Base-by-base conservation (phyloP, 1,139 yeast genomes). In the Barnettozyma hawaiiensis region DNA sequence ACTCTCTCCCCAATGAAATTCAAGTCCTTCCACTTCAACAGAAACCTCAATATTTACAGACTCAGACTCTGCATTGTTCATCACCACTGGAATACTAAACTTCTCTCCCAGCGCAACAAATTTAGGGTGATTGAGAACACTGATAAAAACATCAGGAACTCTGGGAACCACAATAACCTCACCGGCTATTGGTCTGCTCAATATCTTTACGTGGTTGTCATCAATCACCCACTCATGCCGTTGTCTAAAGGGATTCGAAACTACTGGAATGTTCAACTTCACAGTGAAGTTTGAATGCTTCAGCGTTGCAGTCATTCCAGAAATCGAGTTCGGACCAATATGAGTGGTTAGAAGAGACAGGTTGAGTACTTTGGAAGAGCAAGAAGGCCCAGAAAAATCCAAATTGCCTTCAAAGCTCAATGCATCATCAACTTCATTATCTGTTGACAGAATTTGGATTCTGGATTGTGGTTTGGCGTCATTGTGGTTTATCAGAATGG, bases 151-250 rank as follows among this genome's bases (percentile, higher is more conserved):
- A 2, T 59, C 51, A 4, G 70, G 71, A 2, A 58, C 49, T 31
- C 62, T 57, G n/a, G 70, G 69, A 4, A 61, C 43, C 5, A 64
- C 54, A 29, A 60, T 62, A 40, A 57, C 54, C 8, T 43, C 40
- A 15, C 41, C 40, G 8, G 57, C 61, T 5, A 44, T 43, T 2
- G 42, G 40, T 1, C 46, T 35, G 7, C 52, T 47, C 7, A 55
- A 32, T 3, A 58, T 46, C 27, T 44, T 45, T 2, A 12, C 36
- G 2, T 40, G 36, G 8, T 26, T 29, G 12, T 28, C 33, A 26
- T 44, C 39, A 12, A 19, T 8, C 10, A 35, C 8, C 57, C 55
- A 53, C 9, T 32, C 15, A 35, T 48, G 45, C 20, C 49, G 42
- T 7, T 40, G 41, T 36, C 46, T 24, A 15, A 47, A 47, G 1